Base-by-base conservation (phyloP, 305 asterid genomes). In the Ilex paraguariensis region DNA sequence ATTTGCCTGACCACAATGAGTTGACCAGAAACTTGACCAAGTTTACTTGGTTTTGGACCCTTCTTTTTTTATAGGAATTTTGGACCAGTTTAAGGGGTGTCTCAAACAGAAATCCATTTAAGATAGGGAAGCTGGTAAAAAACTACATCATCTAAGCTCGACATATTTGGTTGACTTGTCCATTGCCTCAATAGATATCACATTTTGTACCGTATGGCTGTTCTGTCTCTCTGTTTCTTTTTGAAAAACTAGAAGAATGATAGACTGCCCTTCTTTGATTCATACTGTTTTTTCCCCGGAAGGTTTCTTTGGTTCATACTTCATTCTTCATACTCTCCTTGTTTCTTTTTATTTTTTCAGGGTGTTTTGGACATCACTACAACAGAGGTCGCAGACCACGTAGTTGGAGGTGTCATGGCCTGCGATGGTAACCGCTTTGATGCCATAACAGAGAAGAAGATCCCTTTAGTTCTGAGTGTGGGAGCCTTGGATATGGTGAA, bases 401-500 rank as follows among this genome's bases (percentile, higher is more conserved):
- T 92, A 64, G 96, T 92, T 68, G 98, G 98, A 70, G 97, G 97
- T 66, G 80, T 82, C 66, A 92, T 92, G 98, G 88, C 98, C 55
- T 90, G 98, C 61, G 92, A 90, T 49, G 65, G 84, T 71, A 75
- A 87, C 63, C 97, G 97, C 57, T 90, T 92, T 76, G 92, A 92
- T 69, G 83, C 90, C 66, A 63, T 83, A 31, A 36, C 86, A 73
- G 98, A 92, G 72, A 90, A 85, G 84, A 90, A 83, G 74, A 76
- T 90, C 66, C 98, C 98, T 39, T 65, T 87, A 59, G 94, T 93
- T 79, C 82, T 93, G 77, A 90, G 97, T 74, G 74, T 76, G 46
- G 98, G 98, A 77, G 98, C 98, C 64, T 56, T 93, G 84, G 97
- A 93, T 80, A 93, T 90, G 94, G 96, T 93, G 65, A 93, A 93